A percentile compares a stretch with the other conserved stretches of the same genome.
These are phyloP conservation scores for Cerrena zonata DNA, from an alignment of 1,284 basidiomycete species.

Conservation along the genomic window DNA sequence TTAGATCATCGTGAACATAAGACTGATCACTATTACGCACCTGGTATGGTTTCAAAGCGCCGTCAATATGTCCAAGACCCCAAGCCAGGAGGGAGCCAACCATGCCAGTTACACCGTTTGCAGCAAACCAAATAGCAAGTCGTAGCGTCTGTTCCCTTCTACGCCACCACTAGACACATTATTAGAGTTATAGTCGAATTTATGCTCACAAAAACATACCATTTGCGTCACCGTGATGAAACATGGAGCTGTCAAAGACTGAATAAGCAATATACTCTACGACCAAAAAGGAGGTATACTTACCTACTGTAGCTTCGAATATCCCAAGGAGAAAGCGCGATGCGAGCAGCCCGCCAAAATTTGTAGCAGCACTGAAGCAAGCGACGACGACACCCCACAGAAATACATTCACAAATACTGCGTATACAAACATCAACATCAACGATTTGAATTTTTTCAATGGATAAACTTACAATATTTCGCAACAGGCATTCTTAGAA, in stretches of 20 bases:
- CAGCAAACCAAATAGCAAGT: slow-evolving; percentile 36
- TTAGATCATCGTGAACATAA: no score
- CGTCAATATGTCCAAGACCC: slow-evolving; percentile 39
- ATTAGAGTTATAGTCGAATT: not conserved
- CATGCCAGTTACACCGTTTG: slow-evolving; percentile 36
- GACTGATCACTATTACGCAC: slow-evolving; percentile 14
- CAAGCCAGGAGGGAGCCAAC: slow-evolving; percentile 36
- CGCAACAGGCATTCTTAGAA: slow-evolving; percentile 38
- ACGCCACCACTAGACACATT: slow-evolving; percentile 35
- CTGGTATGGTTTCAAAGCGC: slow-evolving; percentile 33
- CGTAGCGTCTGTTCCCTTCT: slow-evolving; percentile 41
- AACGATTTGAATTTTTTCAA: not conserved
- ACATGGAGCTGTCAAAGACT: slow-evolving; percentile 27
- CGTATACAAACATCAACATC: not conserved
- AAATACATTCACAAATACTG: slow-evolving; percentile 37
- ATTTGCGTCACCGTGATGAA: slow-evolving; percentile 42
- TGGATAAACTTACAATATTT: slow-evolving; percentile 31
- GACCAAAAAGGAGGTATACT: slow-evolving; percentile 10
- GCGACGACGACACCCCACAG: slow-evolving; percentile 37
- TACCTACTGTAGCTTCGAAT: slow-evolving; percentile 40
- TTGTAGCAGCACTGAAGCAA: slow-evolving; percentile 31
- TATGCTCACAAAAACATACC: slow-evolving; percentile 26
- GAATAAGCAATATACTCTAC: not conserved
- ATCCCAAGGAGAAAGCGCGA: slow-evolving; percentile 39
- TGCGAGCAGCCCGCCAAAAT: slow-evolving; percentile 36